Percentiles rank a stretch among this genome's conserved stretches.
These are phyloP conservation scores for Mucor indicus DNA, from an alignment of 371 early-diverging fungal genomes.

Conservation along the genomic window DNA sequence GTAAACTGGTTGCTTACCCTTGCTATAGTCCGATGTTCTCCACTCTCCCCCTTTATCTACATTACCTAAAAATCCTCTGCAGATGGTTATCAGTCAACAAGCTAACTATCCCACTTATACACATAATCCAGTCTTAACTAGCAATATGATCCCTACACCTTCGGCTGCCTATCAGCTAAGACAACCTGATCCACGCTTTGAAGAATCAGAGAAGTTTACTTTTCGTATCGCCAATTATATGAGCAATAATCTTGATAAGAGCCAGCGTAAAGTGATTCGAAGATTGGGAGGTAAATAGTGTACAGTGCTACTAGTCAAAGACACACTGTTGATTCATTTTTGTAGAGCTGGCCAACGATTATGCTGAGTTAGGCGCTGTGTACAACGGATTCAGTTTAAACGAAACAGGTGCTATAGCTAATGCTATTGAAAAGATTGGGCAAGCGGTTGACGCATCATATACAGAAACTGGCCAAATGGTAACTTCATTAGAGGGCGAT, in stretches of 20 bases:
- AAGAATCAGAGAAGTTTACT: conserved; percentile 78
- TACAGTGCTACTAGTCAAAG: not conserved
- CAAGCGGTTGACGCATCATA: conserved; percentile 87
- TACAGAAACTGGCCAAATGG: conserved; percentile 71
- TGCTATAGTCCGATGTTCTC: conserved; percentile 71
- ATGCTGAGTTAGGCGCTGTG: conserved; percentile 87
- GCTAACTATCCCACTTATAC: conserved; percentile 19
- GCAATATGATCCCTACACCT: conserved; percentile 54
- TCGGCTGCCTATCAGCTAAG: conserved; percentile 56
- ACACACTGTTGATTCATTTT: not conserved
- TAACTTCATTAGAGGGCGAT: conserved; percentile 67
- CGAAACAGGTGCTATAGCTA: conserved; percentile 71
- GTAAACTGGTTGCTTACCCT: too few species aligned
- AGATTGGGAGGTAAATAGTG: conserved; percentile 57
- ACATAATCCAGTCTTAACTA: conserved; percentile 21
- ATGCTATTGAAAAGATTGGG: conserved; percentile 86
- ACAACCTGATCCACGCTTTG: conserved; percentile 73
- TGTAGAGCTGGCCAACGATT: conserved; percentile 65
- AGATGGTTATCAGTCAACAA: conserved; percentile 33
- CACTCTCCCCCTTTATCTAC: conserved; percentile 48
- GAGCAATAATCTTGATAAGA: conserved; percentile 66
- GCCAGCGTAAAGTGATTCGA: conserved; percentile 66
- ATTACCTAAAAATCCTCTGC: conserved; percentile 61
- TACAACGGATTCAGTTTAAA: conserved; percentile 93
- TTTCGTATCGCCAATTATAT: conserved; percentile 73